Evolutionary conservation across 805 yeast species (phyloP).

Genomic region (Wickerhamiella spandovensis): DNA sequence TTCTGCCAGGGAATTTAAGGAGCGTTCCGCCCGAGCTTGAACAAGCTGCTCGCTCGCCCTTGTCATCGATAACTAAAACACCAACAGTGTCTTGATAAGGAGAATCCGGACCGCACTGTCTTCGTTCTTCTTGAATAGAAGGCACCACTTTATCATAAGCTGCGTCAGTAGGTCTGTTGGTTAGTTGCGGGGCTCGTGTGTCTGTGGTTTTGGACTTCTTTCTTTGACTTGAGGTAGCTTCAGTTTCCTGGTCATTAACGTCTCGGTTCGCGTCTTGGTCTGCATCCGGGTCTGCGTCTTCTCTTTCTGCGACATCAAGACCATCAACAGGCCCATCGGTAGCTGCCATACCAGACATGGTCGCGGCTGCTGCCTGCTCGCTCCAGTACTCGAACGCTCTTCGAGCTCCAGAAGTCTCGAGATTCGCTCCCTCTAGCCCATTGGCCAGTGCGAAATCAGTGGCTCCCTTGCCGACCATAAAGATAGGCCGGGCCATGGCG

Average conservation of each 20-base stretch:
- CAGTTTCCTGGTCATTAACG: not conserved
- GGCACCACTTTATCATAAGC: not conserved
- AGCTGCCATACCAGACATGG: not conserved
- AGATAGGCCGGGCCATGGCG: constrained; percentile 18
- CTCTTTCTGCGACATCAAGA: not conserved
- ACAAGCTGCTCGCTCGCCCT: constrained; percentile 20
- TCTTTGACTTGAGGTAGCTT: not conserved
- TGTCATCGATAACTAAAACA: constrained; percentile 22
- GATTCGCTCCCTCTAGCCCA: constrained; percentile 8
- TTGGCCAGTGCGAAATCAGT: constrained; percentile 16
- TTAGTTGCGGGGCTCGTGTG: not conserved
- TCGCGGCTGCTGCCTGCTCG: constrained; percentile 1
- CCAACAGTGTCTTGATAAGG: constrained; percentile 29
- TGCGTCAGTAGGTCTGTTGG: not conserved
- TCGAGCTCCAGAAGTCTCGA: constrained; percentile 12
- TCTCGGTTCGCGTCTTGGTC: not conserved
- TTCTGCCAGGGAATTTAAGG: constrained; percentile 26
- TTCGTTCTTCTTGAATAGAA: not conserved
- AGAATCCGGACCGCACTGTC: not conserved
- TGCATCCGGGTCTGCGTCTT: not conserved
- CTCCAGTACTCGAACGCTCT: constrained; percentile 12
- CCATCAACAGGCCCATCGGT: not conserved
- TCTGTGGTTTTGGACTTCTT: not conserved
- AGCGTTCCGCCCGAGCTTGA: constrained; percentile 31
- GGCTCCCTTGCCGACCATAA: constrained; percentile 26